Evolutionary conservation across 1,139 yeast genomes (phyloP).

Genomic region (Taiozyma onychis): DNA sequence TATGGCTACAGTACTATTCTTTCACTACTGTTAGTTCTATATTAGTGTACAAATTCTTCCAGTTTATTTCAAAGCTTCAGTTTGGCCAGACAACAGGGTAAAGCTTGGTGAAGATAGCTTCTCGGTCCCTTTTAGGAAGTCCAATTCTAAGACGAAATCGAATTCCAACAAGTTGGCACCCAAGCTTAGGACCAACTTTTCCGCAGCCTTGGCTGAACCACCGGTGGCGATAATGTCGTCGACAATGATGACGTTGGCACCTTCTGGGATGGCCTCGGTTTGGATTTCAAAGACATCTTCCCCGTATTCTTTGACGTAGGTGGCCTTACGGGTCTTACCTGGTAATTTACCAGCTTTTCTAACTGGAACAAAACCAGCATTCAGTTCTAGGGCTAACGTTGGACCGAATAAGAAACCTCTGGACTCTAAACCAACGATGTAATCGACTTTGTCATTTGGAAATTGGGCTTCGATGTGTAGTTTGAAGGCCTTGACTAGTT

Average conservation of each 20-base stretch:
- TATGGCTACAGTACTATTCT: background rate
- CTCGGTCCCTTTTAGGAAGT: constrained; percentile 90
- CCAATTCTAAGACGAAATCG: constrained; percentile 87
- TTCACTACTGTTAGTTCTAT: background rate
- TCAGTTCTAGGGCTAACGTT: constrained; percentile 79
- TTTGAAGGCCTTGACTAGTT: constrained; percentile 76
- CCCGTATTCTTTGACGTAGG: constrained; percentile 90
- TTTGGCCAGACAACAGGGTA: constrained; percentile 83
- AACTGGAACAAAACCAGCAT: constrained; percentile 90
- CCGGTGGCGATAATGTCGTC: constrained; percentile 99
- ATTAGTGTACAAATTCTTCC: background rate
- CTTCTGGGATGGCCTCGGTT: constrained; percentile 71
- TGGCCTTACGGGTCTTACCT: constrained; percentile 69
- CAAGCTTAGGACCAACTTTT: constrained; percentile 62
- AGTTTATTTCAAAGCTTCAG: constrained; percentile 30
- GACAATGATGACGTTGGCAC: constrained; percentile 76
- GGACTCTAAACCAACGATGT: constrained; percentile 90
- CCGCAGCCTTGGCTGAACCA: constrained; percentile 94
- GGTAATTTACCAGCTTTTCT: constrained; percentile 96
- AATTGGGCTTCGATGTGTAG: constrained; percentile 56
- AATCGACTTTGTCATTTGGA: constrained; percentile 62
- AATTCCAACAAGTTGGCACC: constrained; percentile 75
- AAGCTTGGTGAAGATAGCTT: constrained; percentile 79
- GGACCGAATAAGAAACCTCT: constrained; percentile 98
- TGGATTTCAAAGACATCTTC: constrained; percentile 86